Conservation (phyloP, 192 early-diverging fungal species). For the Podila horticola region DNA sequence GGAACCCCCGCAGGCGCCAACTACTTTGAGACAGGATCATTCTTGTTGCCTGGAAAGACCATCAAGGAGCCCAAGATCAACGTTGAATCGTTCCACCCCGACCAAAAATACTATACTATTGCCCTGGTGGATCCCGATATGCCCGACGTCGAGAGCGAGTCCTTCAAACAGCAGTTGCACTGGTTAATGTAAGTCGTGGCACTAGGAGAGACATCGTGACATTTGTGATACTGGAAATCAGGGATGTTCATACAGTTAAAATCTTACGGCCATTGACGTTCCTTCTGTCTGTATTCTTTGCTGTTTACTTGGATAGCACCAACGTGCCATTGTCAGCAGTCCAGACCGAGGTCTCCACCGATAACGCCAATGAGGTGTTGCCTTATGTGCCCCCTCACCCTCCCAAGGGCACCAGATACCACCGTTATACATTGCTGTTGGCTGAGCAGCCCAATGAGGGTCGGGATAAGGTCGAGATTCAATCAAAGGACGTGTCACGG, state of each 20-base stretch:
- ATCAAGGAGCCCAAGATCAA: conserved; percentile 63
- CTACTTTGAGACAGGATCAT: conserved; percentile 40
- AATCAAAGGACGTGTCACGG: conserved; percentile 20
- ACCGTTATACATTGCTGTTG: conserved; percentile 75
- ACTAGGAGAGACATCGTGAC: neutral
- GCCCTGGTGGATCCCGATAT: conserved; percentile 75
- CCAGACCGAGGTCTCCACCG: conserved; percentile 48
- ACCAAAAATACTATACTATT: conserved; percentile 73
- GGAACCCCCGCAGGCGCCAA: neutral
- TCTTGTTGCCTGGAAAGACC: conserved; percentile 60
- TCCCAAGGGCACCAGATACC: conserved; percentile 76
- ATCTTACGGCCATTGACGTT: neutral
- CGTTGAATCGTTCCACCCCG: conserved; percentile 72
- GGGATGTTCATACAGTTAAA: neutral
- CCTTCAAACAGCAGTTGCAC: conserved; percentile 77
- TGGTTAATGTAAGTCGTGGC: conserved; percentile 68
- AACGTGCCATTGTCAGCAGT: conserved; percentile 72
- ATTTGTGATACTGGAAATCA: neutral
- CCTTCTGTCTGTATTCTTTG: neutral
- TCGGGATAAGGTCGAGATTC: conserved; percentile 59
- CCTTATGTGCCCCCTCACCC: conserved; percentile 81
- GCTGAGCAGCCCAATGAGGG: conserved; percentile 72
- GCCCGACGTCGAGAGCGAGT: conserved; percentile 69
- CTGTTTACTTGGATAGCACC: conserved; percentile 30
- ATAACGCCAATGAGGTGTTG: conserved; percentile 56